phyloP scores from a whole-genome alignment of 805 yeast genomes.

The Lachancea sp. region DNA sequence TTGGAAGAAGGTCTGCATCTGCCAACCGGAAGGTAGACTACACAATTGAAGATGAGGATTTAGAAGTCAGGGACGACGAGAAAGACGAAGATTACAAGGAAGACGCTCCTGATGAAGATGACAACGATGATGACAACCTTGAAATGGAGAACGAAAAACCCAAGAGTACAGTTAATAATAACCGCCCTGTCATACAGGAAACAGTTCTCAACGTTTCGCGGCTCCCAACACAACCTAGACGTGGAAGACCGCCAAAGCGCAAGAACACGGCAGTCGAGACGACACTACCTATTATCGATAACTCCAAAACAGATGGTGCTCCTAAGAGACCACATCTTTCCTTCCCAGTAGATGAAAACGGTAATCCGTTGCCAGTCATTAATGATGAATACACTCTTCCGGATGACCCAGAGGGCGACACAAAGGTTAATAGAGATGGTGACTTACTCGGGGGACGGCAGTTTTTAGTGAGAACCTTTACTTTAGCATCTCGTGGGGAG shows the following conservation, averaged over 20 bases:
- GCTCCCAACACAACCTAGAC: conserved; percentile 21
- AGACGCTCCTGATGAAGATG: conserved; percentile 27
- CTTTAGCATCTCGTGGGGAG: conserved; percentile 50
- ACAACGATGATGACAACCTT: conserved; percentile 16
- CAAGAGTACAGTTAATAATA: conserved; percentile 17
- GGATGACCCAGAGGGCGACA: conserved; percentile 72
- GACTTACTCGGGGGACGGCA: conserved; percentile 63
- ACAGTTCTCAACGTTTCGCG: conserved; percentile 14
- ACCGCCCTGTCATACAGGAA: conserved; percentile 16
- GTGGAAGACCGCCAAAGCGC: conserved; percentile 24
- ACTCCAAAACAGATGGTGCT: conserved; percentile 16
- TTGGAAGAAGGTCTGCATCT: conserved; percentile 20
- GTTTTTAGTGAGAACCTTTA: conserved; percentile 66
- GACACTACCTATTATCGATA: conserved; percentile 24
- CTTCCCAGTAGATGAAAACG: conserved; percentile 55
- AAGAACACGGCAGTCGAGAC: conserved; percentile 10
- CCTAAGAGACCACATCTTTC: conserved; percentile 38
- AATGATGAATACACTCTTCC: conserved; percentile 76
- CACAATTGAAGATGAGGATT: conserved; percentile 27
- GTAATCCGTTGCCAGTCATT: conserved; percentile 54
- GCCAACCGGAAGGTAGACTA: conserved; percentile 22
- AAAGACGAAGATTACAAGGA: conserved; percentile 25
- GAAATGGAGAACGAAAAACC: conserved; percentile 17
- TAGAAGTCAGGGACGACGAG: conserved; percentile 31
- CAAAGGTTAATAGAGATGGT: conserved; percentile 64